A percentile compares a stretch with the other conserved stretches of the same genome.
Conservation (phyloP, 2,329 filamentous ascomycete species). For the Stylonectria norvegica region DNA sequence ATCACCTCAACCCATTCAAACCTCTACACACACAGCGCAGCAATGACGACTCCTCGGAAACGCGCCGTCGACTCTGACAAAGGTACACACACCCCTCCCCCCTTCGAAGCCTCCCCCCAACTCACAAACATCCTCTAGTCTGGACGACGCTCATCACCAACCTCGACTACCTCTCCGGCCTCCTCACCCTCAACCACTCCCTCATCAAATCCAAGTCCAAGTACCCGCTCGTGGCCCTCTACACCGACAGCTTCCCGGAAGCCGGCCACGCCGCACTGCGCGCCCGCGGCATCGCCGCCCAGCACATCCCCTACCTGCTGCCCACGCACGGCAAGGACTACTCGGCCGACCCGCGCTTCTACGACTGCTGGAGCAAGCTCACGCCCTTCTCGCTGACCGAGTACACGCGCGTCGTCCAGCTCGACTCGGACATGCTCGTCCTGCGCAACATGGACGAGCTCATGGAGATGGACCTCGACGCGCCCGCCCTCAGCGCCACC, state of each 20-base stretch:
- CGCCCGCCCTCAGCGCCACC: slow-evolving; percentile 25
- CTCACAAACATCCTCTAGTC: slow-evolving; percentile 48
- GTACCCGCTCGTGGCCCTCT: slow-evolving; percentile 79
- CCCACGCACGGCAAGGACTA: slow-evolving; percentile 65
- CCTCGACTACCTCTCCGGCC: slow-evolving; percentile 73
- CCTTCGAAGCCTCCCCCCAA: slow-evolving; percentile 1
- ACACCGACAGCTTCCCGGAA: slow-evolving; percentile 71
- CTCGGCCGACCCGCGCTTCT: slow-evolving; percentile 76
- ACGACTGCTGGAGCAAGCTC: slow-evolving; percentile 88
- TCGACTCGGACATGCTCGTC: slow-evolving; percentile 87
- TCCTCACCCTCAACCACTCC: slow-evolving; percentile 76
- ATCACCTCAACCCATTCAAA: too few relatives aligned
- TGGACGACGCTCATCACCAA: slow-evolving; percentile 90
- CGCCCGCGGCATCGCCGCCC: slow-evolving; percentile 64
- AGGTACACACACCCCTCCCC: slow-evolving; percentile 24
- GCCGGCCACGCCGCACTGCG: slow-evolving; percentile 67
- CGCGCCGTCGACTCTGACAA: slow-evolving; percentile 39
- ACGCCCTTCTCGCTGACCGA: slow-evolving; percentile 72
- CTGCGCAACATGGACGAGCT: slow-evolving; percentile 86
- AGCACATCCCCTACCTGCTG: slow-evolving; percentile 69
- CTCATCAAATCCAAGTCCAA: slow-evolving; percentile 61
- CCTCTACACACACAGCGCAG: too few relatives aligned
- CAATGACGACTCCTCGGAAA: too few relatives aligned
- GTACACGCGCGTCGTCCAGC: slow-evolving; percentile 75
- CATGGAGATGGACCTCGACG: slow-evolving; percentile 76